phyloP scores from a whole-genome alignment of 1,139 yeast genomes.

The Candida sanyaensis region DNA sequence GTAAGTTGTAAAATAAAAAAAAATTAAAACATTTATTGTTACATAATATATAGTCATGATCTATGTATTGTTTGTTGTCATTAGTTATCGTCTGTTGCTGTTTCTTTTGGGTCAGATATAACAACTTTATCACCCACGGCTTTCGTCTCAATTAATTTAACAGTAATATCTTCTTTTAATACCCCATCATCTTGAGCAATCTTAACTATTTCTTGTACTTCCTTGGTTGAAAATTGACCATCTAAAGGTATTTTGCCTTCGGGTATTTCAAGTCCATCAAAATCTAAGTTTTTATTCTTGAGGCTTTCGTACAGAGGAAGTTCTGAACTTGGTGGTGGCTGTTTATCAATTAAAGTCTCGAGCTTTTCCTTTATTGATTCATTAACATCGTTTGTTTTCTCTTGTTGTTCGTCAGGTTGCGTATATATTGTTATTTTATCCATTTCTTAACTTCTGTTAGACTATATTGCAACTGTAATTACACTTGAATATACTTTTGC shows the following conservation, averaged over 20 bases:
- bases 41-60: neutral
- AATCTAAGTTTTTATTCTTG: conserved; percentile 20
- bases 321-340: conserved; percentile 7
- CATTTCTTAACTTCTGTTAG: neutral
- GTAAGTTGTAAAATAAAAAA: too few relatives aligned
- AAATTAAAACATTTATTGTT: too few relatives aligned
- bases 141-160: conserved; percentile 26
- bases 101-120: conserved; percentile 6
- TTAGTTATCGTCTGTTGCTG: neutral
- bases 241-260: conserved; percentile 42
- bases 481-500: too few relatives aligned
- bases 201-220: conserved; percentile 30
- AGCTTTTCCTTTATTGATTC: conserved; percentile 9
- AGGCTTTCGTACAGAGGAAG: neutral
- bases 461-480: neutral
- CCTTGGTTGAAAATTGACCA: conserved; percentile 42
- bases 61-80: neutral
- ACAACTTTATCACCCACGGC: conserved; percentile 20
- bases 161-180: conserved; percentile 25
- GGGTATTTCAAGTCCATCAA: conserved; percentile 41
- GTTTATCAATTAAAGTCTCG: conserved; percentile 10
- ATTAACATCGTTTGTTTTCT: neutral
- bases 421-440: conserved; percentile 12
- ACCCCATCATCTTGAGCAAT: conserved; percentile 35
- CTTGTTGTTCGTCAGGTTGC: conserved; percentile 10